Base-by-base conservation (phyloP, 495 filamentous ascomycete species). In the Aspergillus saccharolyticus region DNA sequence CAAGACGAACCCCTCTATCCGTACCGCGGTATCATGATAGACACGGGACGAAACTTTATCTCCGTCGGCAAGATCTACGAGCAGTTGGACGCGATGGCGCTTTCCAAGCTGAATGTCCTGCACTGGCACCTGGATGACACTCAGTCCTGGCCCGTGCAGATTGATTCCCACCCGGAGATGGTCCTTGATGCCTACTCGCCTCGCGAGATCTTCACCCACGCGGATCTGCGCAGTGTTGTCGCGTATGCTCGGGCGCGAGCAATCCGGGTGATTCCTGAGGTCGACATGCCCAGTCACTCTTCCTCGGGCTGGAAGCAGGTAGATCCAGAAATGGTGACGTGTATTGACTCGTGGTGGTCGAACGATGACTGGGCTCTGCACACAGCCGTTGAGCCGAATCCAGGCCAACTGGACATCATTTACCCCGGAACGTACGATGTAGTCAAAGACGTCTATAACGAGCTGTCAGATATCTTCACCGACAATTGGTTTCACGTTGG, bases 401-500 rank as follows among this genome's bases (percentile, higher is more conserved):
- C 80, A 0, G 80, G 80, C 28, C 80, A 83, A 53, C 71, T 83
- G 46, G 80, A 83, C 58, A 80, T 81, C 59, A 72, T 82, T 58
- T 76, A 80, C 62, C 67, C 72, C 64, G 75, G 75, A 54, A 83
- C 80, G 20, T 83, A 83, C 58, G 74, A 77, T 10, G 74, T 78
- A 6, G 77, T 81, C 16, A 60, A 65, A 20, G 74, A 80, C 19
- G 79, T 83, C 10, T 82, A 82, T 66, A 70, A 70, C 12, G 80
- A 83, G 56, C 66, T 83, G 19, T 79, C 80, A 2, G 66, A 57
- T 1, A 67, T 83, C 55, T 83, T 83, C 68, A 57, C 67, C 0
- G 80, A 83, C 58, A 65, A 77, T 57, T 80, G 74, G 67, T 83
- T 83, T 71, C 80, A 83, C 54, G 74, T 80, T 22, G 80, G 80